Percentiles rank a stretch among this genome's conserved stretches.
These are phyloP conservation scores for Neoscytalidium dimidiatum DNA, from an alignment of 2,329 filamentous ascomycete species.

Conservation along the genomic window DNA sequence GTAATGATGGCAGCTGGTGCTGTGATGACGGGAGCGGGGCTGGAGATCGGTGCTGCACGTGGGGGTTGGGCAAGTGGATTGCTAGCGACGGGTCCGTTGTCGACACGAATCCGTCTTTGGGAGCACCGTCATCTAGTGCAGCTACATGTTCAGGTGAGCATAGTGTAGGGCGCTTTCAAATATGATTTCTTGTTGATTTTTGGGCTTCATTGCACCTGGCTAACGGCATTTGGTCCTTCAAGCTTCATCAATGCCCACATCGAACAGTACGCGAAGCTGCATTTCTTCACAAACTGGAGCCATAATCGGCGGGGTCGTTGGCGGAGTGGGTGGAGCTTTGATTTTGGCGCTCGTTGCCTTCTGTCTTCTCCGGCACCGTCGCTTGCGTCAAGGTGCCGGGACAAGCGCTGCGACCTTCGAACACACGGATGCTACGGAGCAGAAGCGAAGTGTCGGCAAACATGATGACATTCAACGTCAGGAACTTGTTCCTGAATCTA, in stretches of 20 bases:
- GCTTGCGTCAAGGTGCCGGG: not conserved
- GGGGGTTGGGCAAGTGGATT: not conserved
- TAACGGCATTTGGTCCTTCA: too few species aligned
- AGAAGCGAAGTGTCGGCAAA: too few species aligned
- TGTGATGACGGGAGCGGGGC: not conserved
- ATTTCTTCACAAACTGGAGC: not conserved
- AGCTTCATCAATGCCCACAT: not conserved
- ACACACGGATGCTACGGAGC: not conserved
- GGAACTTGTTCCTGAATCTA: not conserved
- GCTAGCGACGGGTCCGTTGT: not conserved
- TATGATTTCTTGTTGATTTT: too few species aligned
- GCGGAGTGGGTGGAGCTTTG: not conserved
- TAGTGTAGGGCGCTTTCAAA: too few species aligned
- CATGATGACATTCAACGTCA: not conserved
- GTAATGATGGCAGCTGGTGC: not conserved
- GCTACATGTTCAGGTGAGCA: not conserved
- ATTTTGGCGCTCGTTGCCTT: not conserved
- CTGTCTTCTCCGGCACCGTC: not conserved
- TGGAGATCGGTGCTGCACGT: not conserved
- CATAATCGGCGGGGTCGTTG: not conserved
- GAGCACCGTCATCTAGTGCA: not conserved
- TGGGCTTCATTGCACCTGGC: too few species aligned
- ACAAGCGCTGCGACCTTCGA: not conserved
- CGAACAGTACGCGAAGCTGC: not conserved
- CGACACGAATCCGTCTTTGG: not conserved